Conservation (phyloP, 2,329 filamentous ascomycete genomes). For the Cytospora mali region DNA sequence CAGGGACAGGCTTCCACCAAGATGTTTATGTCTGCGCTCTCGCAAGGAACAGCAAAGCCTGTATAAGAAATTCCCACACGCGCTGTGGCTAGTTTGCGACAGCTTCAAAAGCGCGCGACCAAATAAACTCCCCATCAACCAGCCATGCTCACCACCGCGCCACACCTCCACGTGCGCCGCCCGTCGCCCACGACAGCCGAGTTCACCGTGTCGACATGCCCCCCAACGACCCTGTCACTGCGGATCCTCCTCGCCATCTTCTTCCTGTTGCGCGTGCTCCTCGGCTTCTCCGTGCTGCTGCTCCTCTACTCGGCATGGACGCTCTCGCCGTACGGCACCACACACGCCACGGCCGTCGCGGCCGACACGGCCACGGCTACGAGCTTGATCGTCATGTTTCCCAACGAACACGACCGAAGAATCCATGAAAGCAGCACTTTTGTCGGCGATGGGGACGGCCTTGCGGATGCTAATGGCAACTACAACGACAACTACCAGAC, state of each 20-base stretch:
- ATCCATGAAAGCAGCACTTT: background rate
- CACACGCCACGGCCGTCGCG: conserved; percentile 20
- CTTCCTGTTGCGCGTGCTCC: conserved; percentile 45
- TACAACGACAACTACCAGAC: conserved; percentile 14
- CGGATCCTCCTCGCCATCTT: conserved; percentile 49
- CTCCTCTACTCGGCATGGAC: conserved; percentile 54
- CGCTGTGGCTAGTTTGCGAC: background rate
- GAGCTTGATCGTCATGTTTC: conserved; percentile 9
- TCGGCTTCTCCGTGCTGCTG: conserved; percentile 47
- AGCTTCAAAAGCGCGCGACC: conserved; percentile 17
- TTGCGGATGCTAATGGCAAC: background rate
- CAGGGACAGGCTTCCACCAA: conserved; percentile 2
- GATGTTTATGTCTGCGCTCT: conserved; percentile 3
- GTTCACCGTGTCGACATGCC: conserved; percentile 86
- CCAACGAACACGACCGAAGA: conserved; percentile 6
- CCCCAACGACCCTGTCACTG: conserved; percentile 52
- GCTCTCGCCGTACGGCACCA: conserved; percentile 35
- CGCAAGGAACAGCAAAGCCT: background rate
- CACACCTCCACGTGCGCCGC: conserved; percentile 63
- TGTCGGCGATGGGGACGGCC: background rate
- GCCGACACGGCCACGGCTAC: conserved; percentile 6
- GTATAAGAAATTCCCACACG: background rate
- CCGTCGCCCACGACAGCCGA: conserved; percentile 88
- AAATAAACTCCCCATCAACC: no score
- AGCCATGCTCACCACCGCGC: conserved; percentile 63